Evolutionary conservation across 176 grass and related monocot species (phyloP), one percentile per base, ranked within the genome.

Genomic region (Aegilops speltoides): DNA sequence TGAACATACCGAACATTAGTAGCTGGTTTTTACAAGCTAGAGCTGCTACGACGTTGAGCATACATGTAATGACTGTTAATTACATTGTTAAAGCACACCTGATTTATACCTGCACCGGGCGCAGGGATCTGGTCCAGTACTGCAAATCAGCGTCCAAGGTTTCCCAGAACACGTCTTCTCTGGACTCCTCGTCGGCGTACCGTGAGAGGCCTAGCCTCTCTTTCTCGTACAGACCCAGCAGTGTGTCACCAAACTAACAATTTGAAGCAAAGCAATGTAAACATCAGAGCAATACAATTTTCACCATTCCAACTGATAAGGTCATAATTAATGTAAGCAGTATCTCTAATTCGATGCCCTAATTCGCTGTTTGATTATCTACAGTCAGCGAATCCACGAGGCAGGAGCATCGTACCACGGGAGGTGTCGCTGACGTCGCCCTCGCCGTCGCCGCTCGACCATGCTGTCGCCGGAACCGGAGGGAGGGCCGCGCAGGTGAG

Each of bases 61-160:
- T 6, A 64, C n/a, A 62, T 74, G 56, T 82, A 26, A 33, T 75
- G 70, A n/a, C 5, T 38, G 22, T 66, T 84, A 28, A 89, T 80
- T 79, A 34, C 68, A 82, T 36, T 78, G 70, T 68, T 78, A 83
- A 93, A 80, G 68, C 88, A 94, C 82, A 90, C 87, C 84, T 95
- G 82, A 90, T 82, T 38, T 91, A 54, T 93, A 99, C 94, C 94
- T 99, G 94, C 85, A 99, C 94, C 22, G 94, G 92, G 52, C 90
- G 94, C 82, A 99, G 68, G 41, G 87, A 84, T 82, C 97, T 92
- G 68, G 90, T 85, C 97, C 97, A 99, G 81, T 96, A 89, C 69
- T 85, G 80, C 79, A 99, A 87, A 99, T 99, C 94, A 45, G 92
- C 85, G 81, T 99, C 97, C 90, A 96, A 85, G 48, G 56, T 90